A percentile compares a stretch with the other conserved stretches of the same genome.
Conservation (phyloP, 2,329 filamentous ascomycete species). For the Metarhizium guizhouense region DNA sequence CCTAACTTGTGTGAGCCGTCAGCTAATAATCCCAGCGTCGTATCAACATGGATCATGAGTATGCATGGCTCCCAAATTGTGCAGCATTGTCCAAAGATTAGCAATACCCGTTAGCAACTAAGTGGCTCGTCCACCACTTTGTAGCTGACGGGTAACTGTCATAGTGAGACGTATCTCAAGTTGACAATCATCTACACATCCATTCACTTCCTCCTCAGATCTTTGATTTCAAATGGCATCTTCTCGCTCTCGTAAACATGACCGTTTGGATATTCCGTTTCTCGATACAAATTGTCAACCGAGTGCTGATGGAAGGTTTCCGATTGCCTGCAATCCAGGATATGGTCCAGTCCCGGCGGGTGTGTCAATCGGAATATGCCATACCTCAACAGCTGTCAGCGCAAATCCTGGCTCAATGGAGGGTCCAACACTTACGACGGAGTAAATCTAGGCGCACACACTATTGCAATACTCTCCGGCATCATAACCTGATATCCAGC, state of each 20-base stretch:
- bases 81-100: neutral
- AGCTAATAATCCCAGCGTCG: neutral
- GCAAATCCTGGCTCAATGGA: neutral
- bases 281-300: constrained; percentile 65
- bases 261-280: constrained; percentile 55
- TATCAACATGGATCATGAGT: neutral
- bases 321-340: constrained; percentile 67
- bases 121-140: too few species aligned
- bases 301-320: constrained; percentile 76
- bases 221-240: constrained; percentile 51
- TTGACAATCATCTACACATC: neutral
- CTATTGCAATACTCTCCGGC: constrained; percentile 91
- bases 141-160: neutral
- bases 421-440: constrained; percentile 52
- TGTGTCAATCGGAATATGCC: constrained; percentile 91
- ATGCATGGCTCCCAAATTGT: neutral
- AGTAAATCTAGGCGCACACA: constrained; percentile 76
- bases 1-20: neutral
- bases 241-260: constrained; percentile 62
- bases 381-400: constrained; percentile 44
- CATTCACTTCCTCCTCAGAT: constrained; percentile 31
- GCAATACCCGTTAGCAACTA: too few species aligned
- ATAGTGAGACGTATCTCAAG: neutral
- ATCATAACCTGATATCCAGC: constrained; percentile 94
- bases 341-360: constrained; percentile 79